Conservation (phyloP, 1,139 yeast species). For the Suhomyces bokatorum region DNA sequence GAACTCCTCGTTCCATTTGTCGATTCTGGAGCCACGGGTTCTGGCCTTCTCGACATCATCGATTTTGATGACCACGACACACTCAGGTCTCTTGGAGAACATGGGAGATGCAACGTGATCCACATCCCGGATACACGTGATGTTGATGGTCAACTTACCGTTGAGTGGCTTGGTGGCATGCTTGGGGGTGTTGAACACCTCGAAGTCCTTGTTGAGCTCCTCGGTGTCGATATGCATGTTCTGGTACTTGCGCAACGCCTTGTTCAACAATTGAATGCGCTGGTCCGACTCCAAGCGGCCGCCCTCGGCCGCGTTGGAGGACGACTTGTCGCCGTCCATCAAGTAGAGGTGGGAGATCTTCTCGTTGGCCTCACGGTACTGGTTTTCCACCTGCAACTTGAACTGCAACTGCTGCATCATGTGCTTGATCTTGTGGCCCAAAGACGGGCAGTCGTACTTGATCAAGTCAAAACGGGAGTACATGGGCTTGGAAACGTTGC, state of each 20-base stretch:
- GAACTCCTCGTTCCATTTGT: constrained; percentile 84
- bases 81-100: constrained; percentile 78
- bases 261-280: constrained; percentile 78
- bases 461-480: constrained; percentile 76
- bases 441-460: constrained; percentile 89
- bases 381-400: constrained; percentile 89
- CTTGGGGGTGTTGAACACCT: constrained; percentile 62
- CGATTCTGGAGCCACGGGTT: constrained; percentile 74
- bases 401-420: constrained; percentile 94
- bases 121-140: constrained; percentile 80
- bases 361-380: constrained; percentile 89
- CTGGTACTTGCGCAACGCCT: constrained; percentile 81
- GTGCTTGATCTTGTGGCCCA: constrained; percentile 93
- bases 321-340: constrained; percentile 85
- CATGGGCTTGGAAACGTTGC: constrained; percentile 31
- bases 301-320: constrained; percentile 85
- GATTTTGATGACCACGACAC: constrained; percentile 72
- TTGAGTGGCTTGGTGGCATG: constrained; percentile 80
- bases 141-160: constrained; percentile 70
- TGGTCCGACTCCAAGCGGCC: constrained; percentile 84
- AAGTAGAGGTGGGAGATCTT: constrained; percentile 83
- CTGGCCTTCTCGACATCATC: constrained; percentile 83
- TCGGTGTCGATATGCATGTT: constrained; percentile 79
- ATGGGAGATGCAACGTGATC: constrained; percentile 87
- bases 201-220: constrained; percentile 60